These are phyloP conservation scores for Boletus insuetus DNA, from an alignment of 768 basidiomycete species.

Conservation along the genomic window DNA sequence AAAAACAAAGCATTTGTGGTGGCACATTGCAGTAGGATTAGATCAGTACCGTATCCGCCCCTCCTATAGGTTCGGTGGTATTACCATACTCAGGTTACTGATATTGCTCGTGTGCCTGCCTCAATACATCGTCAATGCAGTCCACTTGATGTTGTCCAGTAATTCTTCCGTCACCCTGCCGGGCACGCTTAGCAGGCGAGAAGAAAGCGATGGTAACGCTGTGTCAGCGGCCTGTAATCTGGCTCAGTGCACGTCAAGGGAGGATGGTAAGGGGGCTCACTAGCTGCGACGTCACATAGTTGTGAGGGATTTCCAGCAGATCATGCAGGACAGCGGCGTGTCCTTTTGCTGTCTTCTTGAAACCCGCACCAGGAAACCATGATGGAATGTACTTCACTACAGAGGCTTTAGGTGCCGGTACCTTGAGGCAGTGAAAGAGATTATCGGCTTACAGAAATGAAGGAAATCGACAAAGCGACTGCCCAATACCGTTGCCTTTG, in stretches of 20 bases:
- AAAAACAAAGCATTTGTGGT: not conserved
- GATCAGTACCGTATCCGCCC: slow-evolving; percentile 32
- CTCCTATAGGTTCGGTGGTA: slow-evolving; percentile 10
- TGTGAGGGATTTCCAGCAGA: not conserved
- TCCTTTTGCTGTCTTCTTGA: not conserved
- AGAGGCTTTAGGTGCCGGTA: not conserved
- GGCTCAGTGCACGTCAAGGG: not conserved
- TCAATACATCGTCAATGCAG: slow-evolving; percentile 7
- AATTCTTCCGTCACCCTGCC: slow-evolving; percentile 10
- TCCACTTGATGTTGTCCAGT: slow-evolving; percentile 19
- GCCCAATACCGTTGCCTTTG: not conserved
- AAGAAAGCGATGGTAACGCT: slow-evolving; percentile 14
- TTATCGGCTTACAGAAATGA: not conserved
- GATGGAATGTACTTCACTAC: not conserved
- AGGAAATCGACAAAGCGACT: not conserved
- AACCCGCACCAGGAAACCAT: not conserved
- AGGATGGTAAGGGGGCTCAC: not conserved
- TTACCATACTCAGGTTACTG: not conserved
- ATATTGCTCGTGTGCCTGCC: not conserved
- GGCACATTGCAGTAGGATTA: not conserved
- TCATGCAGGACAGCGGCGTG: not conserved
- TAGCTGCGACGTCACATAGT: not conserved
- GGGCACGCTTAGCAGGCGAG: slow-evolving; percentile 6
- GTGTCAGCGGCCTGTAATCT: slow-evolving; percentile 13
- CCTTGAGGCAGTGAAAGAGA: not conserved